Evolutionary conservation across 805 yeast genomes (phyloP), one percentile per base, ranked within the genome.

Genomic region (Cyberlindnera amylophila): DNA sequence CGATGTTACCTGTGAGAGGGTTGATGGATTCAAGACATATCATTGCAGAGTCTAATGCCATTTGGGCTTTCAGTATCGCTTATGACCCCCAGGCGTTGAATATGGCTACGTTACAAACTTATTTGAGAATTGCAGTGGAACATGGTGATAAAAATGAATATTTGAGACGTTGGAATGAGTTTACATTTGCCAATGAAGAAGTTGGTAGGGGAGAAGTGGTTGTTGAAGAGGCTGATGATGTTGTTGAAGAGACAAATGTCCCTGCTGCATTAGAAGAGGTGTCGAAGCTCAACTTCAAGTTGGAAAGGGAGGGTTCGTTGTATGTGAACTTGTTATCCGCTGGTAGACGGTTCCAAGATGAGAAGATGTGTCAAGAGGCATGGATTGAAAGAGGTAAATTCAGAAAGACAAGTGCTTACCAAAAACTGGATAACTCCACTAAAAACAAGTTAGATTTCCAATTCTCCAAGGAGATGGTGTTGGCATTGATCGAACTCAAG

Each of bases 351-450:
- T 75, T 75, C 54, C 68, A 71, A 31, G 74, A 81, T 52, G 60
- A 71, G 32, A 68, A 67, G 0, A 76, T 83, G 56, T 90, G 89
- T 4, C 79, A 78, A 42, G 61, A 64, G 19, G 67, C 86, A 1
- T 89, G 96, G 95, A 61, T 64, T 2, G 95, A 86, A 54, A 75
- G 97, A 54, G 96, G 96, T 2, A 47, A 59, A 17, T 88, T 73
- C 63, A 69, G 96, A 39, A 77, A 76, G 45, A 70, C 85, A 0
- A 18, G 36, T 0, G 49, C 51, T 3, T 89, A 84, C 67, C 74
- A 69, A 39, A 29, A 43, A 0, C 55, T 78, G 14, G 38, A 67
- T 1, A 52, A 64, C 9, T 39, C 43, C 0, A 58, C 52, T 23
- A 77, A 74, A 50, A 72, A 72, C 33, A 55, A 59, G 4, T 60